These are phyloP conservation scores for Fagus sylvatica DNA, from an alignment of 306 rosid genomes.

Conservation along the genomic window DNA sequence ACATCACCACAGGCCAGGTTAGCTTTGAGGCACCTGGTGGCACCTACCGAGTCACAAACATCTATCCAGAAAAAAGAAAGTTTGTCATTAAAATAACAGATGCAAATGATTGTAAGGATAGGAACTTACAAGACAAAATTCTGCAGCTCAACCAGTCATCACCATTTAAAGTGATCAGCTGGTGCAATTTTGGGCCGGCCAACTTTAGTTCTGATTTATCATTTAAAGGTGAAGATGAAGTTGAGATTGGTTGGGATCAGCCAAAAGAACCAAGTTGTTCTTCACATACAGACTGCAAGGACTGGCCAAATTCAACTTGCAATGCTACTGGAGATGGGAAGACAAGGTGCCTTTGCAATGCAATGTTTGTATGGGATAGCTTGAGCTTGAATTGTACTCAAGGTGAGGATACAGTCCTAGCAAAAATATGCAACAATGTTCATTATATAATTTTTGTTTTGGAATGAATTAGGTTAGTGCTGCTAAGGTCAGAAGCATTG, in stretches of 20 bases:
- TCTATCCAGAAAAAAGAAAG: constrained; percentile 40
- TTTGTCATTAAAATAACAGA: constrained; percentile 47
- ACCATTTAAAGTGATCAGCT: constrained; percentile 50
- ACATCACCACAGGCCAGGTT: constrained; percentile 53
- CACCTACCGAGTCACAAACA: constrained; percentile 50
- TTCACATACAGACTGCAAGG: constrained; percentile 55
- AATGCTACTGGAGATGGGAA: constrained; percentile 44
- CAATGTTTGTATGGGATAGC: constrained; percentile 57
- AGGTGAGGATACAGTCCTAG: constrained; percentile 34
- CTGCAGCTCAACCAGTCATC: constrained; percentile 54
- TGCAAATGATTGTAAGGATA: constrained; percentile 39
- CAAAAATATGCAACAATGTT: not conserved
- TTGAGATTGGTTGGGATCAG: constrained; percentile 55
- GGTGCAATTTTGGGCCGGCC: constrained; percentile 47
- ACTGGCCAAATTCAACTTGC: constrained; percentile 71
- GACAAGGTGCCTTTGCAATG: constrained; percentile 57
- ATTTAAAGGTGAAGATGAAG: constrained; percentile 43
- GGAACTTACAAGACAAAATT: constrained; percentile 28
- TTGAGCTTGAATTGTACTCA: constrained; percentile 51
- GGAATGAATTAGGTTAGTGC: not conserved
- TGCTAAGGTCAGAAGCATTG: not conserved
- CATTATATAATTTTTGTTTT: not conserved
- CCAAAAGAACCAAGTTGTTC: constrained; percentile 62
- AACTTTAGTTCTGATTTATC: constrained; percentile 39
- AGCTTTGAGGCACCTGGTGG: constrained; percentile 48